These are phyloP conservation scores for Cladosporium sp. DNA, from an alignment of 2,329 filamentous ascomycete species.

Conservation along the genomic window DNA sequence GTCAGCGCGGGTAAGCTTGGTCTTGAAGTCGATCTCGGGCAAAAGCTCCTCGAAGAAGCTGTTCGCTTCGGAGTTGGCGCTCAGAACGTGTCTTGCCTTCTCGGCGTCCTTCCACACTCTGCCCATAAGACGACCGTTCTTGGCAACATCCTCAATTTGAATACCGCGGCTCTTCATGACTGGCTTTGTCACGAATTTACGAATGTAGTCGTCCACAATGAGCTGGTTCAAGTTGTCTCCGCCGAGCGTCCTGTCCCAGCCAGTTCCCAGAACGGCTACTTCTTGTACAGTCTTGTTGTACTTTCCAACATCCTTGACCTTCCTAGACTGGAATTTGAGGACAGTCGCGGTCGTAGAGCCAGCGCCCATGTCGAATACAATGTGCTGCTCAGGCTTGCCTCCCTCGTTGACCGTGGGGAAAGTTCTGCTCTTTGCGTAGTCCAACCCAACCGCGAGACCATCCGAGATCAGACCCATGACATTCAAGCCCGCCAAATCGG, in stretches of 20 bases:
- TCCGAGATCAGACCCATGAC: conserved; percentile 83
- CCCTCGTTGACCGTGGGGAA: conserved; percentile 82
- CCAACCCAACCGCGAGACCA: conserved; percentile 84
- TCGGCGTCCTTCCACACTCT: conserved; percentile 94
- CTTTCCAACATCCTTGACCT: conserved; percentile 85
- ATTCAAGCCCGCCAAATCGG: conserved; percentile 81
- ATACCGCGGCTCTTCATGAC: conserved; percentile 61
- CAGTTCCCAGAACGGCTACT: conserved; percentile 78
- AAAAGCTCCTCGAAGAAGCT: conserved; percentile 84
- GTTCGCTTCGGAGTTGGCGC: conserved; percentile 80
- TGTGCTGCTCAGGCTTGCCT: conserved; percentile 81
- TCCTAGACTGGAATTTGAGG: conserved; percentile 81
- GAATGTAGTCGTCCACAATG: conserved; percentile 83
- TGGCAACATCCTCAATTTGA: conserved; percentile 59
- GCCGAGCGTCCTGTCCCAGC: conserved; percentile 86
- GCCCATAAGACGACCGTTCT: conserved; percentile 77
- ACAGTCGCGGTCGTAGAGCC: conserved; percentile 89
- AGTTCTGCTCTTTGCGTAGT: conserved; percentile 87
- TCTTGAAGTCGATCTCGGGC: conserved; percentile 89
- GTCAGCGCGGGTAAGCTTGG: conserved; percentile 73
- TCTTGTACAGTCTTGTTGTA: conserved; percentile 97
- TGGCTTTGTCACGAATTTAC: conserved; percentile 66
- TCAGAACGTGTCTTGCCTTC: conserved; percentile 79
- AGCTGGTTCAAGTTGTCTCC: conserved; percentile 85
- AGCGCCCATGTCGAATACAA: conserved; percentile 97